These are phyloP conservation scores for Prunus campanulata DNA, from an alignment of 306 rosid genomes.

Conservation along the genomic window DNA sequence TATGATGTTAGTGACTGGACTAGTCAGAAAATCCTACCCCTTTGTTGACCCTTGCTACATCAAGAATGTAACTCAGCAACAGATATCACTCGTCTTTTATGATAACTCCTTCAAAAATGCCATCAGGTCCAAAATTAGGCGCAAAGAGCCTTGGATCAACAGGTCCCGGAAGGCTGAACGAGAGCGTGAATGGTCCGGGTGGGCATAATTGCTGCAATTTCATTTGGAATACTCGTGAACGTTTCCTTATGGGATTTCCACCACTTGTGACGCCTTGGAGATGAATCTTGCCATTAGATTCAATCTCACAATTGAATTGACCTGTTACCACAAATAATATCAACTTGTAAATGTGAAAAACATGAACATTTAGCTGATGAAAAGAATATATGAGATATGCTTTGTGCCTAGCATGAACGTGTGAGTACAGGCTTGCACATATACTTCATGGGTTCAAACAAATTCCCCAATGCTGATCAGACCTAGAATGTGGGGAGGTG, in stretches of 20 bases:
- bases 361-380: not conserved
- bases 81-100: slow-evolving; percentile 37
- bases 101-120: slow-evolving; percentile 65
- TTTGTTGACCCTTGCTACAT: not conserved
- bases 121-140: slow-evolving; percentile 67
- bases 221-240: slow-evolving; percentile 52
- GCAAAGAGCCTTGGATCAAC: slow-evolving; percentile 77
- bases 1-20: not conserved
- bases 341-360: not conserved
- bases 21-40: slow-evolving; percentile 3
- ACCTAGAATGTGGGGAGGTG: not conserved
- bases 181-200: slow-evolving; percentile 67
- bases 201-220: slow-evolving; percentile 48
- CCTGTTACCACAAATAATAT: slow-evolving; percentile 36
- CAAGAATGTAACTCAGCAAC: slow-evolving; percentile 5
- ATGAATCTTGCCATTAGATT: slow-evolving; percentile 63
- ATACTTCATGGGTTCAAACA: not conserved
- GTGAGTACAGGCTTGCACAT: not conserved
- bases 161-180: slow-evolving; percentile 77
- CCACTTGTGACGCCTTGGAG: slow-evolving; percentile 52
- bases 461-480: not conserved
- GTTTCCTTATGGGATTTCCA: slow-evolving; percentile 52
- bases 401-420: not conserved
- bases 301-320: slow-evolving; percentile 63
- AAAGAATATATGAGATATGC: not conserved